phyloP scores from a whole-genome alignment of 148 eudicot species.

The Silene uniflora region DNA sequence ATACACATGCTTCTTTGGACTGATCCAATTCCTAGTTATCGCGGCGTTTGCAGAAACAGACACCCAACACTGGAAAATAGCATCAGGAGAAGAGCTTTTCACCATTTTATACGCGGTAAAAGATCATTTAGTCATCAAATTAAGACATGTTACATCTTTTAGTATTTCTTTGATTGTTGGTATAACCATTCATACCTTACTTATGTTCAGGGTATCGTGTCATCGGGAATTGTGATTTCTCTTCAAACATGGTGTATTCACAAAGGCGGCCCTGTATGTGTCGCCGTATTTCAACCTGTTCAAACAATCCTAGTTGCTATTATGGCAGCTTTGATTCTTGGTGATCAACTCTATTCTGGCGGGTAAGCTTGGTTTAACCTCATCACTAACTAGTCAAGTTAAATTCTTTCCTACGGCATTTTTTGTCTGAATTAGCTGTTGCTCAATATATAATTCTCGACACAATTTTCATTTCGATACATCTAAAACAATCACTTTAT shows the following conservation, averaged over 20 bases:
- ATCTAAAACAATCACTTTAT: too few species aligned
- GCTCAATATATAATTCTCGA: too few species aligned
- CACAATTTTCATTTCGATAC: too few species aligned
- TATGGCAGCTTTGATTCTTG: constrained; percentile 58
- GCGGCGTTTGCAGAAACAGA: constrained; percentile 67
- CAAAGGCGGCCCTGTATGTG: constrained; percentile 78
- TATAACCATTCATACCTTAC: too few species aligned
- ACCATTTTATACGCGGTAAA: constrained; percentile 68
- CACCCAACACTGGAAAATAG: constrained; percentile 52
- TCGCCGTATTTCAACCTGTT: constrained; percentile 74
- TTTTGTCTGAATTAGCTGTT: too few species aligned
- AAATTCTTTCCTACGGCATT: too few species aligned
- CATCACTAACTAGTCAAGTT: too few species aligned
- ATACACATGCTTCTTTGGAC: constrained; percentile 72
- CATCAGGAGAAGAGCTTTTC: constrained; percentile 52
- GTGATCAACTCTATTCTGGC: constrained; percentile 71
- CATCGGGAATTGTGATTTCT: constrained; percentile 68
- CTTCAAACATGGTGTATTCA: constrained; percentile 85
- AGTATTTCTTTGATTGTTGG: too few species aligned
- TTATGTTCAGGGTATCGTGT: constrained; percentile 51
- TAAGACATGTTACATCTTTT: not conserved
- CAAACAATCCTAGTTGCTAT: constrained; percentile 76
- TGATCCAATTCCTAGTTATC: constrained; percentile 56
- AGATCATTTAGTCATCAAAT: not conserved
- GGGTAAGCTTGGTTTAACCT: constrained; percentile 36